Percentiles rank a stretch among this genome's conserved stretches.
Conservation (phyloP, 108 stramenopile species). For the Nitzschia palea region DNA sequence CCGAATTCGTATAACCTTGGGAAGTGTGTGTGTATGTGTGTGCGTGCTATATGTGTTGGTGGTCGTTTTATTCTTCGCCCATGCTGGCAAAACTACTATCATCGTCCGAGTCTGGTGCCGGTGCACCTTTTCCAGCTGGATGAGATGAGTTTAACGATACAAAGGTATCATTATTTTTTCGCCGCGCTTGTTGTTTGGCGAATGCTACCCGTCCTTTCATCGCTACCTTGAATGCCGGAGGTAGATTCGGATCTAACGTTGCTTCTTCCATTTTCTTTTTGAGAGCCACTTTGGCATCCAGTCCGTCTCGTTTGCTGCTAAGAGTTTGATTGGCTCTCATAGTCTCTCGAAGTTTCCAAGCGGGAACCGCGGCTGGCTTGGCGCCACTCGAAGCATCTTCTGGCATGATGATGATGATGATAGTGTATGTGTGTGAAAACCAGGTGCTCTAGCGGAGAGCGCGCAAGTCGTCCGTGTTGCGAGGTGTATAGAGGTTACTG, state of each 20-base stretch:
- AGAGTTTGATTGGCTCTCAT: background rate
- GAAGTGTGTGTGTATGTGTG: too few relatives aligned
- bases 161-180: conserved; percentile 26
- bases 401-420: background rate
- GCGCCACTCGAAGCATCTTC: background rate
- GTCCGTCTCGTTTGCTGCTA: background rate
- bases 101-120: conserved; percentile 1
- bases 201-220: conserved; percentile 18
- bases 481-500: too few relatives aligned
- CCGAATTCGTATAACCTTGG: too few relatives aligned
- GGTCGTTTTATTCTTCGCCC: too few relatives aligned
- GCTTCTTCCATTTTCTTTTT: conserved; percentile 23
- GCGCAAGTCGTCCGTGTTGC: too few relatives aligned
- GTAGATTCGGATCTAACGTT: conserved; percentile 17
- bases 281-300: conserved; percentile 1
- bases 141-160: conserved; percentile 24
- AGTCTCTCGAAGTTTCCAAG: conserved; percentile 22
- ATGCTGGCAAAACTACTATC: conserved; percentile 15
- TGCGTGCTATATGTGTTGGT: too few relatives aligned
- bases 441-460: too few relatives aligned
- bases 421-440: background rate
- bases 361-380: conserved; percentile 15
- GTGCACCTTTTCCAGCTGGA: conserved; percentile 1
- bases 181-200: conserved; percentile 26
- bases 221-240: conserved; percentile 23